Evolutionary conservation across 208 protist genomes (phyloP).

Genomic region (Jaenimonas drosophilae): DNA sequence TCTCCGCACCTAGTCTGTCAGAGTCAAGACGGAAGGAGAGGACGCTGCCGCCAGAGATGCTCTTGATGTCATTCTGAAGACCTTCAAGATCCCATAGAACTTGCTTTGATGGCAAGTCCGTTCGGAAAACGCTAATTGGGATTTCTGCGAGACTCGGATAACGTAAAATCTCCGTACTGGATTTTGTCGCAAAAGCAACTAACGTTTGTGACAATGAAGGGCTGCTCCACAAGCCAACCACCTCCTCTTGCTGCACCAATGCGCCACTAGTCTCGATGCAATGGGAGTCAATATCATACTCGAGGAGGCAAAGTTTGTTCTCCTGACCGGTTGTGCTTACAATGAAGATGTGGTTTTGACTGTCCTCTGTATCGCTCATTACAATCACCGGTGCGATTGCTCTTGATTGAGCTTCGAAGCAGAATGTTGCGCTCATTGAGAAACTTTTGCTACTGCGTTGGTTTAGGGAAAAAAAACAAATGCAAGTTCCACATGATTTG

Average conservation of each 20-base stretch:
- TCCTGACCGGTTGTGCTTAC: constrained; percentile 45
- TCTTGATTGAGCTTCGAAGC: no score
- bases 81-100: constrained; percentile 78
- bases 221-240: constrained; percentile 52
- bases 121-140: no score
- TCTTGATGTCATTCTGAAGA: constrained; percentile 49
- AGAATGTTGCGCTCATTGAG: constrained; percentile 1
- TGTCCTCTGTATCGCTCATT: no score
- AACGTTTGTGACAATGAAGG: constrained; percentile 39
- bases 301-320: constrained; percentile 72
- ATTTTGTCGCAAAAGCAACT: no score
- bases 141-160: no score
- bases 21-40: constrained; percentile 18
- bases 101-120: constrained; percentile 13
- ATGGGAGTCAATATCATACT: constrained; percentile 56
- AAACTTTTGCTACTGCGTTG: not conserved
- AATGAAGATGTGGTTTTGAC: constrained; percentile 55
- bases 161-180: no score
- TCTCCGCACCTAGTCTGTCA: constrained; percentile 27
- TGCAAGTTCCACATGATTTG: not conserved
- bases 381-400: no score
- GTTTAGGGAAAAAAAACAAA: constrained; percentile 1
- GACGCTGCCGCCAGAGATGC: constrained; percentile 17
- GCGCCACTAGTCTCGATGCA: constrained; percentile 44
- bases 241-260: constrained; percentile 46